phyloP scores from a whole-genome alignment of 2,329 filamentous ascomycete genomes.

The Fusarium sp. region DNA sequence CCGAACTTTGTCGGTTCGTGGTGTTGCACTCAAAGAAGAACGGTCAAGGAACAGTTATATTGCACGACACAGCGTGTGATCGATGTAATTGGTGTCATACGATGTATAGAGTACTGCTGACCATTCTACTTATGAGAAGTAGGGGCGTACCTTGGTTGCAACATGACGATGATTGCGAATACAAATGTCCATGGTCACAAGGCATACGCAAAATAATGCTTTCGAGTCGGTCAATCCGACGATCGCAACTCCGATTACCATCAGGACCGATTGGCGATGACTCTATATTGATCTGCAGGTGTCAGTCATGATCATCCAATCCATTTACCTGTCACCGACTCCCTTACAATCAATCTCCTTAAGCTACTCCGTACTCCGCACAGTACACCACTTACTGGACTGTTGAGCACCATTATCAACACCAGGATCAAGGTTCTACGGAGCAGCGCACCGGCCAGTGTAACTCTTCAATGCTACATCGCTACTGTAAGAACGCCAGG shows the following conservation, averaged over 20 bases:
- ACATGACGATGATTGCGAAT: background rate
- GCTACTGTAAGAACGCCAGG: background rate
- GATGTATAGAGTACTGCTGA: background rate
- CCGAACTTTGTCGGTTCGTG: background rate
- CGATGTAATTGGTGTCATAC: background rate
- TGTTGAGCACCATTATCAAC: background rate
- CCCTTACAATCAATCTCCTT: background rate
- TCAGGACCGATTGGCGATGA: slow-evolving; percentile 24
- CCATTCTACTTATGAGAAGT: background rate
- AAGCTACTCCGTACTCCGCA: too few species aligned
- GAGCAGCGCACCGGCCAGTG: background rate
- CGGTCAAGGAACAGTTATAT: background rate
- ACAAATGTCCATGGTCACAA: background rate
- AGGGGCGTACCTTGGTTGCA: background rate
- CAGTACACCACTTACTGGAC: background rate
- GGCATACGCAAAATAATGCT: background rate
- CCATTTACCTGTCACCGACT: background rate
- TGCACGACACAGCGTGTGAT: background rate
- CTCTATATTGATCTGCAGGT: slow-evolving; percentile 13
- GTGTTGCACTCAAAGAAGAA: background rate
- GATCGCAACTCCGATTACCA: background rate
- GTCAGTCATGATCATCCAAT: background rate
- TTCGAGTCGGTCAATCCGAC: background rate
- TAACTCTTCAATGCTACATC: slow-evolving; percentile 22
- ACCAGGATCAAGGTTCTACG: slow-evolving; percentile 1